These are phyloP conservation scores for Verbena officinalis DNA, from an alignment of 257 asterid genomes.

Conservation along the genomic window DNA sequence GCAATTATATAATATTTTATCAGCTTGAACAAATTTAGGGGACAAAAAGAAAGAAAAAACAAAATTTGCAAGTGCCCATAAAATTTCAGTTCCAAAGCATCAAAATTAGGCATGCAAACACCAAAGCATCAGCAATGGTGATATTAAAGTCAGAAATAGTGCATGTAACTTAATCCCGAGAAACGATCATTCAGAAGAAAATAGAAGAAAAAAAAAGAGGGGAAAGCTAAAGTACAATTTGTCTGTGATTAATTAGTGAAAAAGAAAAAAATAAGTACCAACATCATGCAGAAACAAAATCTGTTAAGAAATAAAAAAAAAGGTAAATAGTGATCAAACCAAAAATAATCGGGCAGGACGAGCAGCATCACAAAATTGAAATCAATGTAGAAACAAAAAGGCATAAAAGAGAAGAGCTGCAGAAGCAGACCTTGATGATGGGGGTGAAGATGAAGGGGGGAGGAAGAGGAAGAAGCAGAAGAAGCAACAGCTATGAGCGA, in stretches of 20 bases:
- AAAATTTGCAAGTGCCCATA: not conserved
- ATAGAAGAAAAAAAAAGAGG: not conserved
- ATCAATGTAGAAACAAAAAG: not conserved
- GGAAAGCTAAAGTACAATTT: not conserved
- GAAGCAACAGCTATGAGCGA: slow-evolving; percentile 49
- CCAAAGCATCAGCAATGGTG: not conserved
- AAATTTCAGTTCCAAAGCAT: not conserved
- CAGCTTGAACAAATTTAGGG: not conserved
- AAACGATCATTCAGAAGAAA: slow-evolving; percentile 4
- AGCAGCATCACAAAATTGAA: not conserved
- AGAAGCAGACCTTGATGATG: slow-evolving; percentile 14
- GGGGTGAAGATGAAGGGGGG: slow-evolving; percentile 19
- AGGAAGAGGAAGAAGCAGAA: slow-evolving; percentile 25
- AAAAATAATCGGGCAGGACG: not conserved
- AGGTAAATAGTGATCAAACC: not conserved
- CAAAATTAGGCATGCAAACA: slow-evolving; percentile 8
- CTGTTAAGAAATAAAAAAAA: not conserved
- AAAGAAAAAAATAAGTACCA: not conserved
- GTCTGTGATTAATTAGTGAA: not conserved
- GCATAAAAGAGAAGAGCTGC: not conserved
- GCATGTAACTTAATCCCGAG: not conserved
- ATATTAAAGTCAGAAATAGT: not conserved
- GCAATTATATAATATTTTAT: not conserved
- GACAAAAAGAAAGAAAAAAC: not conserved
- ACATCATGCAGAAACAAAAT: not conserved